Evolutionary conservation across 768 basidiomycete species (phyloP).

Genomic region (Termitomyces sp.): DNA sequence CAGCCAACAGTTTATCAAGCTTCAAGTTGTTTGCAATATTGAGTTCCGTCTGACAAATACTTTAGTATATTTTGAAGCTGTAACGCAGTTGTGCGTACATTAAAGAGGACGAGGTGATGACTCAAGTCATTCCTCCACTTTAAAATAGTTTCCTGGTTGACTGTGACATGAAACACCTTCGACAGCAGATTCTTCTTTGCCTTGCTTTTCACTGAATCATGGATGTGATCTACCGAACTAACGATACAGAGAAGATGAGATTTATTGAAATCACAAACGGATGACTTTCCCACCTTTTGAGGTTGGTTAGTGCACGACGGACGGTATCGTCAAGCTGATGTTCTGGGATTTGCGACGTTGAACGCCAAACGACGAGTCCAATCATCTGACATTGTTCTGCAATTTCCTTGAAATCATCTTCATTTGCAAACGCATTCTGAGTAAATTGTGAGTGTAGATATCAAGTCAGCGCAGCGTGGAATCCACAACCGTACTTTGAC

Average conservation of each 20-base stretch:
- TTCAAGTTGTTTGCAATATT: constrained; percentile 1
- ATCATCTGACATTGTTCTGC: constrained; percentile 12
- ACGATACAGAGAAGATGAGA: not conserved
- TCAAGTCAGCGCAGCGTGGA: no score
- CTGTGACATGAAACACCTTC: constrained; percentile 1
- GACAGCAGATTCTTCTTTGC: not conserved
- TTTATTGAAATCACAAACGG: not conserved
- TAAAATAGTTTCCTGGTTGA: constrained; percentile 8
- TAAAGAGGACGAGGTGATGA: constrained; percentile 2
- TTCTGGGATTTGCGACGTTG: not conserved
- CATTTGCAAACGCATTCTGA: constrained; percentile 3
- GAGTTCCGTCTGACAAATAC: not conserved
- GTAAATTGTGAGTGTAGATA: not conserved
- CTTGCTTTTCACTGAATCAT: not conserved
- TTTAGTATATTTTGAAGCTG: not conserved
- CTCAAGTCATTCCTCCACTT: constrained; percentile 5
- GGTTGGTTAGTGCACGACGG: not conserved
- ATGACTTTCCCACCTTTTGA: not conserved
- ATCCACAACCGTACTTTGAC: not conserved
- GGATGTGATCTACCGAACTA: not conserved
- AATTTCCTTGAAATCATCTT: constrained; percentile 5
- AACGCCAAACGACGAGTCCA: constrained; percentile 4
- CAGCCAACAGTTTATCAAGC: not conserved
- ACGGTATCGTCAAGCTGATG: no score
- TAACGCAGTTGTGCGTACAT: not conserved